A percentile compares a stretch with the other conserved stretches of the same genome.
Evolutionary conservation across 23 red algal genomes (phyloP).

Genomic region (Chondrus crispus): DNA sequence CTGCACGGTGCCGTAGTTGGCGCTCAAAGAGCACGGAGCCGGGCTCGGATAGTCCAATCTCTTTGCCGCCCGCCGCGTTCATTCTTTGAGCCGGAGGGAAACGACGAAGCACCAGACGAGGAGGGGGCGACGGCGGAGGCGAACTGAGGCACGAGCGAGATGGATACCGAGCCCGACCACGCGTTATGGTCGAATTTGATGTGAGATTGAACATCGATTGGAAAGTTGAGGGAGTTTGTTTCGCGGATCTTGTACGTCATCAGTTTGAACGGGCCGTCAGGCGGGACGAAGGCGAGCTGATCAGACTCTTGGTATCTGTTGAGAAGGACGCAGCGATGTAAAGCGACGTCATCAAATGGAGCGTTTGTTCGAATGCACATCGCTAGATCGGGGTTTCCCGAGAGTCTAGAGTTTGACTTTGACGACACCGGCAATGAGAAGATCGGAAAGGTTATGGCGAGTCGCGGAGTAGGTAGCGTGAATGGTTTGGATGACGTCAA

Average conservation of each 20-base stretch:
- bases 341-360: conserved; percentile 58
- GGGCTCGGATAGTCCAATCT: conserved; percentile 34
- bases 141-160: conserved; percentile 52
- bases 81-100: conserved; percentile 53
- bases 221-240: conserved; percentile 34
- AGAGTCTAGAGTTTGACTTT: conserved; percentile 60
- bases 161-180: conserved; percentile 40
- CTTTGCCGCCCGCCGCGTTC: conserved; percentile 51
- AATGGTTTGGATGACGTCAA: conserved; percentile 82
- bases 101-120: neutral
- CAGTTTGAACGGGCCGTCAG: conserved; percentile 80
- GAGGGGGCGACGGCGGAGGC: neutral
- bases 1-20: conserved; percentile 53
- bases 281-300: conserved; percentile 77
- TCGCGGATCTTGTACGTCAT: conserved; percentile 65
- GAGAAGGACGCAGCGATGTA: conserved; percentile 76
- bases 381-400: conserved; percentile 79
- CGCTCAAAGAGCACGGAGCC: conserved; percentile 20
- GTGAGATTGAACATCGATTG: conserved; percentile 55
- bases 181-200: conserved; percentile 39
- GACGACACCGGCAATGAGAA: conserved; percentile 56
- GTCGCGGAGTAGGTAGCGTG: conserved; percentile 53
- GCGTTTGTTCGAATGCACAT: conserved; percentile 50
- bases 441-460: conserved; percentile 31
- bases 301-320: conserved; percentile 45